Evolutionary conservation across 176 grass and related monocot genomes (phyloP).

Genomic region (Triticum urartu): DNA sequence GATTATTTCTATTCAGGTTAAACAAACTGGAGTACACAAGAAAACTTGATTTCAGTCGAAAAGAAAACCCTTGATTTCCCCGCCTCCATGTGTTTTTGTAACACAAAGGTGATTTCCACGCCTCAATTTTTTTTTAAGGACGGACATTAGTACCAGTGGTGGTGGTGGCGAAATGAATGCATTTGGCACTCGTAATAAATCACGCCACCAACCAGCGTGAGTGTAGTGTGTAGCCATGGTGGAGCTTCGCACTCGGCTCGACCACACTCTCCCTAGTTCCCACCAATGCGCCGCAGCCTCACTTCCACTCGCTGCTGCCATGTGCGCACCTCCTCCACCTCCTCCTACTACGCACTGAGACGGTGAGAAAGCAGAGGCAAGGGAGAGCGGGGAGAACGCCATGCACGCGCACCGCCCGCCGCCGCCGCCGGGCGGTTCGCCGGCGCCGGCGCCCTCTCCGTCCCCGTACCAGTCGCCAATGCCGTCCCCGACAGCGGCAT

Average conservation of each 20-base stretch:
- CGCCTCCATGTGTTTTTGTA: not conserved
- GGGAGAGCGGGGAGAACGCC: not conserved
- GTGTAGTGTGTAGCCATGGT: not conserved
- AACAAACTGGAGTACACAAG: not conserved
- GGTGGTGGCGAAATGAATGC: not conserved
- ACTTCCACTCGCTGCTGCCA: not conserved
- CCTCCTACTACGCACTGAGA: conserved; percentile 11
- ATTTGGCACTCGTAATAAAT: conserved; percentile 24
- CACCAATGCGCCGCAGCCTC: conserved; percentile 18
- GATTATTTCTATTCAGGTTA: not conserved
- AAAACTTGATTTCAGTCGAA: not conserved
- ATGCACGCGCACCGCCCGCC: conserved; percentile 19
- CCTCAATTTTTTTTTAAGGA: not conserved
- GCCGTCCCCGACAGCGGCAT: conserved; percentile 10
- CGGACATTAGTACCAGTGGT: not conserved
- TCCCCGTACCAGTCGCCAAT: conserved; percentile 19
- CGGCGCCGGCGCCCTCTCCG: conserved; percentile 19
- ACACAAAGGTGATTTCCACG: not conserved
- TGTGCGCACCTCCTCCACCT: conserved; percentile 22
- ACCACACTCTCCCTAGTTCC: conserved; percentile 14
- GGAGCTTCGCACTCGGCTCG: not conserved
- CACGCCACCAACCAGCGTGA: conserved; percentile 10
- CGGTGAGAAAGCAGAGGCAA: not conserved
- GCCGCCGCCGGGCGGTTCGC: not conserved
- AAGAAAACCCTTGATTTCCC: not conserved